These are phyloP conservation scores for Spironucleus salmonicida DNA, from an alignment of 208 protist species.

Conservation along the genomic window DNA sequence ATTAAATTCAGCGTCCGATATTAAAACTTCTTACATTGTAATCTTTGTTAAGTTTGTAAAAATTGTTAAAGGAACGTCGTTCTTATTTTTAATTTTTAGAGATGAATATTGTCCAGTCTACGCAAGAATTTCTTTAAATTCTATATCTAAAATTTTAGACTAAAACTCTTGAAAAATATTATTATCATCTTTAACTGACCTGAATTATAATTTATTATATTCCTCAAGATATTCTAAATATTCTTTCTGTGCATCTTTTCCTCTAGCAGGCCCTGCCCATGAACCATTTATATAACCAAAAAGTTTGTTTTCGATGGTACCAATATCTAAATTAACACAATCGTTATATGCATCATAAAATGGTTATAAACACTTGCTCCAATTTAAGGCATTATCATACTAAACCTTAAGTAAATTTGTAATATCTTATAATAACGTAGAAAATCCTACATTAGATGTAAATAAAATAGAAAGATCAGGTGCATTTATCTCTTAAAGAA, in stretches of 20 bases:
- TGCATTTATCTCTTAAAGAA: neutral
- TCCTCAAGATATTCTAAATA: neutral
- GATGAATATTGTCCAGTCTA: neutral
- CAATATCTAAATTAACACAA: neutral
- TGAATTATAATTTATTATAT: neutral
- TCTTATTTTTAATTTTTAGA: neutral
- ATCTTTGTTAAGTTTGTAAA: neutral
- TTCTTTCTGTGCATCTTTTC: neutral
- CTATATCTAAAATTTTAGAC: neutral
- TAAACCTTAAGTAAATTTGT: neutral
- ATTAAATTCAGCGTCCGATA: neutral
- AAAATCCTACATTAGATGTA: neutral
- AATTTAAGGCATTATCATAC: slow-evolving; percentile 8
- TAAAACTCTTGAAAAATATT: neutral
- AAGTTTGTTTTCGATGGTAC: neutral
- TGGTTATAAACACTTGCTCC: neutral
- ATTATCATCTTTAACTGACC: neutral
- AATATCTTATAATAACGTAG: neutral
- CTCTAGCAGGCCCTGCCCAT: no score
- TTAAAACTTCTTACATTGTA: neutral
- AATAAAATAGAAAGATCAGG: neutral
- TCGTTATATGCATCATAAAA: slow-evolving; percentile 24
- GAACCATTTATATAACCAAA: neutral
- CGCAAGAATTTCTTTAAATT: neutral
- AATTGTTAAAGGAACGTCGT: neutral